phyloP scores from a whole-genome alignment of 2,329 filamentous ascomycete genomes.

The Elsinoe batatas region DNA sequence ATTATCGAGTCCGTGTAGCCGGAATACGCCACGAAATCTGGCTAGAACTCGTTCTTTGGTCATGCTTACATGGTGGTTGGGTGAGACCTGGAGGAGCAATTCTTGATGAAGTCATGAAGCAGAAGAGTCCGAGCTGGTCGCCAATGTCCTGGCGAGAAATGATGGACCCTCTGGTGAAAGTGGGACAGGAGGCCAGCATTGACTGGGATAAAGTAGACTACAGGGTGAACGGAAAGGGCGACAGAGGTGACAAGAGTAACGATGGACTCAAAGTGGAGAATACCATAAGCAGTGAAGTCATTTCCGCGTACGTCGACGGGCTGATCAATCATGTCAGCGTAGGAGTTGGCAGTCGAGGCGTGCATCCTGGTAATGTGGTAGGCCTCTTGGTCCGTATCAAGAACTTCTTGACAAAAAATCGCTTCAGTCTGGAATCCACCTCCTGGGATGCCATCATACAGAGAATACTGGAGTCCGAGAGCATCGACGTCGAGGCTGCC shows the following conservation, averaged over 20 bases:
- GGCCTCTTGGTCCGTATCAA: conserved; percentile 29
- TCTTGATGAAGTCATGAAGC: conserved; percentile 23
- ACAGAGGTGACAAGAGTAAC: not conserved
- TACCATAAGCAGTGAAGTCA: conserved; percentile 50
- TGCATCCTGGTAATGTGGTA: conserved; percentile 27
- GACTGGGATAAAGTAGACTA: conserved; percentile 25
- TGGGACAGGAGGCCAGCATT: conserved; percentile 19
- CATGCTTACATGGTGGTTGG: conserved; percentile 41
- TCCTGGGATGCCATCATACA: conserved; percentile 38
- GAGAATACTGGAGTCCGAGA: conserved; percentile 43
- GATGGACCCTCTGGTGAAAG: conserved; percentile 23
- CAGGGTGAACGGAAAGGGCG: conserved; percentile 19
- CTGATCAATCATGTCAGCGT: conserved; percentile 37
- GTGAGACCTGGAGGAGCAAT: conserved; percentile 33
- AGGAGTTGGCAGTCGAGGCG: conserved; percentile 34
- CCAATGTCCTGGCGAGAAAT: conserved; percentile 35
- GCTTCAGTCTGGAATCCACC: conserved; percentile 32
- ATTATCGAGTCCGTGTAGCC: conserved; percentile 32
- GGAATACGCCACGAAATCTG: conserved; percentile 38
- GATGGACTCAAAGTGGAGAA: conserved; percentile 24
- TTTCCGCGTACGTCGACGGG: conserved; percentile 46
- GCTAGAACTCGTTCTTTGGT: conserved; percentile 44
- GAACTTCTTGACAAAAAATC: conserved; percentile 28
- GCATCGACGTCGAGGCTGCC: conserved; percentile 35
- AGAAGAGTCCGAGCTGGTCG: conserved; percentile 21